Conservation (phyloP, 169 alveolate genomes). For the Plasmodium sp. region DNA sequence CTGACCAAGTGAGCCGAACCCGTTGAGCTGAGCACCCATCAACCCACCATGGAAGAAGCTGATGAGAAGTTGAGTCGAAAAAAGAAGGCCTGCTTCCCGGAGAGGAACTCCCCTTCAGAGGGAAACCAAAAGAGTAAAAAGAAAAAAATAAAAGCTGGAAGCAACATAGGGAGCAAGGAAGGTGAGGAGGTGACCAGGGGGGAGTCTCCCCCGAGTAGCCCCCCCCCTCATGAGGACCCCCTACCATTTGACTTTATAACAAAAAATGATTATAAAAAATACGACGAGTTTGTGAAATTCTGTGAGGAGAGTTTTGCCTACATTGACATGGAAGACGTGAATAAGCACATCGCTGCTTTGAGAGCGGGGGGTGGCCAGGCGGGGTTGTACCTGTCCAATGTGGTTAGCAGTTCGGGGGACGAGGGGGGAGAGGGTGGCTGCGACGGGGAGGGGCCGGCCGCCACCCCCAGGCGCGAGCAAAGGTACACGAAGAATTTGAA, state of each 20-base stretch:
- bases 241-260: constrained; percentile 16
- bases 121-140: not conserved
- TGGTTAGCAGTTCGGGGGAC: constrained; percentile 43
- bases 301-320: constrained; percentile 18
- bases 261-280: not conserved
- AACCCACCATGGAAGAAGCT: not conserved
- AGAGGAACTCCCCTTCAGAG: not conserved
- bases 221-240: constrained; percentile 1
- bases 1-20: not conserved
- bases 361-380: not conserved
- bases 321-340: constrained; percentile 29
- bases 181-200: not conserved
- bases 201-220: not conserved
- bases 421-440: not conserved
- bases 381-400: constrained; percentile 1
- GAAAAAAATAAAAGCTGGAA: constrained; percentile 4
- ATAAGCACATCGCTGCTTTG: not conserved
- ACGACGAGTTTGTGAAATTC: constrained; percentile 18
- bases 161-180: not conserved
- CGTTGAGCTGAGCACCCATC: not conserved
- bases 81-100: not conserved
- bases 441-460: not conserved
- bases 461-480: not conserved
- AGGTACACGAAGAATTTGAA: constrained; percentile 72
- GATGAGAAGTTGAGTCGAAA: not conserved